phyloP scores from a whole-genome alignment of 2,329 filamentous ascomycete species.

The Macrophomina pseudophaseolina region DNA sequence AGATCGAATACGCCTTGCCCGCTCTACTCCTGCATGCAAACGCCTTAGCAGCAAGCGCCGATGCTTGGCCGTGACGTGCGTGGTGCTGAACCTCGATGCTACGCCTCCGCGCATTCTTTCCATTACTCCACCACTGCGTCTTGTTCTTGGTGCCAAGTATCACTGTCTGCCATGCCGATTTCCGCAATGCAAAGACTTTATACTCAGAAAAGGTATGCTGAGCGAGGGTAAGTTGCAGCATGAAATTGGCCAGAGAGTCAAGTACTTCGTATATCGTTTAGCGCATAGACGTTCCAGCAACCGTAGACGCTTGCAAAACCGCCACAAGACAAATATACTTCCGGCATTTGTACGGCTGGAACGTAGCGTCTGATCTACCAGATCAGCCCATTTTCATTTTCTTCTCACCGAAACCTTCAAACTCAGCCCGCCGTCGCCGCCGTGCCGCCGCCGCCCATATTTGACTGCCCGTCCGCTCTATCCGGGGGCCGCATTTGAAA shows the following conservation, averaged over 20 bases:
- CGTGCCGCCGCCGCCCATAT: neutral
- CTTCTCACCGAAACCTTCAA: neutral
- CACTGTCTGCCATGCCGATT: neutral
- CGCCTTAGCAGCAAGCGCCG: neutral
- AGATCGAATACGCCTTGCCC: slow-evolving; percentile 2
- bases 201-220: neutral
- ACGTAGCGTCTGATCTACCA: slow-evolving; percentile 1
- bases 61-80: neutral
- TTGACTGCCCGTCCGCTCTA: no score
- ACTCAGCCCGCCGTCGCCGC: neutral
- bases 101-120: no score
- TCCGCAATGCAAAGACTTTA: neutral
- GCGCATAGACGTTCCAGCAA: neutral
- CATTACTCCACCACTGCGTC: neutral
- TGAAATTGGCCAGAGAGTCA: neutral
- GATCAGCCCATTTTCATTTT: neutral
- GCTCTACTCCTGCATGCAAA: slow-evolving; percentile 1
- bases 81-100: neutral
- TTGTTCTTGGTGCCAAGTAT: neutral
- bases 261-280: neutral
- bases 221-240: neutral
- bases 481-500: neutral
- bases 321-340: neutral
- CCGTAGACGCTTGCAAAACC: neutral
- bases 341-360: neutral